phyloP scores from a whole-genome alignment of 169 alveolate species.

The Ichthyophthirius multifiliis region DNA sequence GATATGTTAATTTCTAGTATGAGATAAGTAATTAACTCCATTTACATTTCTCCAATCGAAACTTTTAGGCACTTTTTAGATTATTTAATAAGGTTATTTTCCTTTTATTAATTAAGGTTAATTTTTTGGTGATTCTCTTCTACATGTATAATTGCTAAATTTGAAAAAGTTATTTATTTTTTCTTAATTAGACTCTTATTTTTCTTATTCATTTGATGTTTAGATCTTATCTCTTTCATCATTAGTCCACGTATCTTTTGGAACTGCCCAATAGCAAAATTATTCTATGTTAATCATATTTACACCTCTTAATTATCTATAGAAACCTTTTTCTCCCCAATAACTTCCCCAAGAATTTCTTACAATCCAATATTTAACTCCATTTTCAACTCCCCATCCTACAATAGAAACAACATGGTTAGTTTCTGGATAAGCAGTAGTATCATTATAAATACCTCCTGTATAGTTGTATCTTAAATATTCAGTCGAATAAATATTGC shows the following conservation, averaged over 20 bases:
- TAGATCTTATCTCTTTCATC: constrained; percentile 29
- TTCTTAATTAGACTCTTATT: background rate
- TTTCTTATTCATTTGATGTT: background rate
- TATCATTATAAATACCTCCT: constrained; percentile 54
- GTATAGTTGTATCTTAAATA: constrained; percentile 20
- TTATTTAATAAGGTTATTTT: background rate
- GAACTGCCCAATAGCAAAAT: constrained; percentile 69
- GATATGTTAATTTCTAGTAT: constrained; percentile 72
- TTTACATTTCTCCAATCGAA: constrained; percentile 74
- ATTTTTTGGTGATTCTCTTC: background rate
- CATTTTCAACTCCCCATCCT: constrained; percentile 78
- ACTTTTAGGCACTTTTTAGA: background rate
- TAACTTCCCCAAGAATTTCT: constrained; percentile 87
- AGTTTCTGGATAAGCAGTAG: constrained; percentile 32
- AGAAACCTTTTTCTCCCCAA: constrained; percentile 87
- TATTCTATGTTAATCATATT: constrained; percentile 63
- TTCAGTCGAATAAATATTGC: constrained; percentile 63
- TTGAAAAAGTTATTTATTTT: background rate
- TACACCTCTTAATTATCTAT: constrained; percentile 72
- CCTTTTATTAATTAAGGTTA: background rate
- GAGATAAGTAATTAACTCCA: constrained; percentile 61
- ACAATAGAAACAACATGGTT: constrained; percentile 64
- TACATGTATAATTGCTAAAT: background rate
- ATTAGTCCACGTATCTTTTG: constrained; percentile 51
- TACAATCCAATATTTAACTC: constrained; percentile 66